Base-by-base conservation (phyloP, 352 stramenopile genomes). In the Globisporangium barbulae region DNA sequence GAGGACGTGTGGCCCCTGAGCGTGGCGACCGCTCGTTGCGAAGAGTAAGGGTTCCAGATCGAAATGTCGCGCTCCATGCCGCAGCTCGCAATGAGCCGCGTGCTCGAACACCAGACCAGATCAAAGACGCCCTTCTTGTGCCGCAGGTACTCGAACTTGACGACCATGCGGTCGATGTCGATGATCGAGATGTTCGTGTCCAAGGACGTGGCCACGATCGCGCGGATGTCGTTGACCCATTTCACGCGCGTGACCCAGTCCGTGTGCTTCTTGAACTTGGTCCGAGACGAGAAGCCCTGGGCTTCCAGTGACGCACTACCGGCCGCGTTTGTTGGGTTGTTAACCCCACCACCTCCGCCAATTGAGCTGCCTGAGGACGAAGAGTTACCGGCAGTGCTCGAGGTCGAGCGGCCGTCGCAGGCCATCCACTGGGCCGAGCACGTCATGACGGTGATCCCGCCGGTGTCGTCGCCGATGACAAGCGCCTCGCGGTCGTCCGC, bases 11-110 rank as follows among this genome's bases (percentile, higher is more conserved):
- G 83, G 12, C 84, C 84, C 4, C 81, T 77, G 13, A 93, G 74
- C 1, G 79, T 93, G 1, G 78, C 84, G 15, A 90, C 85, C 3
- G 85, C 81, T 44, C 83, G 80, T 52, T 91, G 85, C 21, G 86
- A 94, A 19, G 85, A 94, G 73, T 94, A 97, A 49, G 88, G 88
- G 61, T 94, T 97, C 89, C 89, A 97, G 39, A 97, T 89, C 47
- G 90, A 82, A 53, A 94, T 93, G 59, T 93, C 81, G 31, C 88
- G 83, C 58, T 94, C 85, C 76, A 94, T 88, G 35, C 87, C 88
- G 28, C 84, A 93, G 62, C 83, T 93, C 33, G 85, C 87, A 41
- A 95, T 87, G 2, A 95, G 61, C 39, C 88, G 81, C 61, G 80
- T 86, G 53, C 74, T 86, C 7, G 78, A 67, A 54, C 85, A 93